These are phyloP conservation scores for Moringa oleifera DNA, from an alignment of 345 rosid species.

Conservation along the genomic window DNA sequence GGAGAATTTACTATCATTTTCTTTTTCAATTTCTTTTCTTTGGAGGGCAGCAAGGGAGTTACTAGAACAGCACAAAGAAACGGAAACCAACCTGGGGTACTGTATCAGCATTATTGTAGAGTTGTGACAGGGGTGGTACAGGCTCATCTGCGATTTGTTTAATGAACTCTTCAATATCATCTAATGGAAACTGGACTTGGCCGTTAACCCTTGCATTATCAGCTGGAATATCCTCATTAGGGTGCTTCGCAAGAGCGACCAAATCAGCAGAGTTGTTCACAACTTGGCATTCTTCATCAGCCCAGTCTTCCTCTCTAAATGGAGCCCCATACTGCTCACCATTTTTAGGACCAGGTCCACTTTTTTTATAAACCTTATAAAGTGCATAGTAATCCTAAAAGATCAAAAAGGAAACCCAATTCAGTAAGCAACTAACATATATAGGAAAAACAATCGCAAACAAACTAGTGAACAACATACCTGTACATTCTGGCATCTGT, in stretches of 20 bases:
- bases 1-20: no score
- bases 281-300: conserved; percentile 35
- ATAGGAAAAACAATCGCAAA: neutral
- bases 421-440: conserved; percentile 6
- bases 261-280: conserved; percentile 14
- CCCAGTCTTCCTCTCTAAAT: conserved; percentile 86
- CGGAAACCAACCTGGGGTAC: conserved; percentile 31
- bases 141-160: conserved; percentile 32
- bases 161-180: conserved; percentile 46
- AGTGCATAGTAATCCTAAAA: conserved; percentile 68
- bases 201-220: conserved; percentile 16
- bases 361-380: conserved; percentile 77
- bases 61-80: neutral
- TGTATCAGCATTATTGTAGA: conserved; percentile 2
- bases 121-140: conserved; percentile 17
- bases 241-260: conserved; percentile 25
- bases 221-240: conserved; percentile 20
- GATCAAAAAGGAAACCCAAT: neutral
- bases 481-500: conserved; percentile 56
- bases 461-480: conserved; percentile 27
- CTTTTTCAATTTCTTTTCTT: no score
- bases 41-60: no score
- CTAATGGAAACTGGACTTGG: conserved; percentile 19
- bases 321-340: conserved; percentile 98
- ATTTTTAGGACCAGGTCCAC: conserved; percentile 95